These are phyloP conservation scores for Eimeria tenella DNA, from an alignment of 169 alveolate species.

Conservation along the genomic window DNA sequence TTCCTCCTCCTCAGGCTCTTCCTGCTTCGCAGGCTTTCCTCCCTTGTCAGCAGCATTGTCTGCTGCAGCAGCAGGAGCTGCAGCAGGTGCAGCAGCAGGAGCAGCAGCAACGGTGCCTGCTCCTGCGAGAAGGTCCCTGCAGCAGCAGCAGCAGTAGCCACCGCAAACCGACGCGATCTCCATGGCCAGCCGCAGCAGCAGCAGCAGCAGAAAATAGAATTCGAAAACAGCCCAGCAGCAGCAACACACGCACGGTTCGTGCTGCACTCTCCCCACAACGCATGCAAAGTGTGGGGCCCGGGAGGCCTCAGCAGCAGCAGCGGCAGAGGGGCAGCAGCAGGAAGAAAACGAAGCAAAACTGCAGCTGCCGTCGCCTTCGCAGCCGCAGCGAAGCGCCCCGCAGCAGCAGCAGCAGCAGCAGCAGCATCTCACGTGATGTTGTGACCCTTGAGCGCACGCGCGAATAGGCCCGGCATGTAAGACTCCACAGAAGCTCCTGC, in stretches of 20 bases:
- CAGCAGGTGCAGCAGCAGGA: conserved; percentile 66
- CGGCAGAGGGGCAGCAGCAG: no score
- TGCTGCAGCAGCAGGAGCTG: conserved; percentile 57
- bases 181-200: neutral
- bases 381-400: no score
- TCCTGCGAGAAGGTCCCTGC: conserved; percentile 67
- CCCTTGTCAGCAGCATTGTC: conserved; percentile 61
- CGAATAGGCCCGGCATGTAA: conserved; percentile 96
- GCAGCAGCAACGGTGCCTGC: conserved; percentile 76
- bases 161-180: neutral
- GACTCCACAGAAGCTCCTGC: conserved; percentile 94
- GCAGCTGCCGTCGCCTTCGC: no score
- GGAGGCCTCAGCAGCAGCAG: no score
- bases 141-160: neutral
- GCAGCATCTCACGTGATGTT: conserved; percentile 85
- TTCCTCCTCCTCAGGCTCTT: conserved; percentile 77
- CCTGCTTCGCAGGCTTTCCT: conserved; percentile 66
- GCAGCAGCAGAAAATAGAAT: neutral
- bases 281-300: no score
- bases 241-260: neutral
- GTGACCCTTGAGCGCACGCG: conserved; percentile 93
- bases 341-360: no score
- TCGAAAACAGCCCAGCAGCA: neutral
- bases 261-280: no score
- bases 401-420: neutral